phyloP scores from a whole-genome alignment of 2,329 filamentous ascomycete species.

The Didymella sp. region DNA sequence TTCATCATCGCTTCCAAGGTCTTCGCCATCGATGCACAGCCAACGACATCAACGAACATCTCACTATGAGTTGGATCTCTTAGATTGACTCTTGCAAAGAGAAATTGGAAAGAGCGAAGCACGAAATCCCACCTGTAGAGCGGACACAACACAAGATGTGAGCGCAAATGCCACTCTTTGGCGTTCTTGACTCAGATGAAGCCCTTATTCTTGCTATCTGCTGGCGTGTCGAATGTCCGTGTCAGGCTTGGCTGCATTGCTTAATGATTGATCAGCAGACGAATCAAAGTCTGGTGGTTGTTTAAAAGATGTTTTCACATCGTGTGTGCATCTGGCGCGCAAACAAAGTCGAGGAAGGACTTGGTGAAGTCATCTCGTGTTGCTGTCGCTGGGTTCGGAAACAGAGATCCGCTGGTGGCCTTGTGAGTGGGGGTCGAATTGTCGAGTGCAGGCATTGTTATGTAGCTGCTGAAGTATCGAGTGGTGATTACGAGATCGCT shows the following conservation, averaged over 20 bases:
- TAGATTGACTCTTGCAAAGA: neutral
- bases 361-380: neutral
- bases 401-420: neutral
- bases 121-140: neutral
- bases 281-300: neutral
- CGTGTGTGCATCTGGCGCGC: neutral
- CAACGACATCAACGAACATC: neutral
- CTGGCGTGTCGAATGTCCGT: neutral
- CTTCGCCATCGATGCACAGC: neutral
- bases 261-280: neutral
- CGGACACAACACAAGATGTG: neutral
- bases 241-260: neutral
- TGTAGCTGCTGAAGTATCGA: too few species aligned
- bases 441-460: neutral
- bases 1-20: neutral
- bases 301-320: neutral
- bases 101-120: neutral
- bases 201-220: neutral
- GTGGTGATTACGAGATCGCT: too few species aligned
- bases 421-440: neutral
- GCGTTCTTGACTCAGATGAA: neutral
- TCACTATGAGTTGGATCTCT: neutral
- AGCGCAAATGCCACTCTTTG: neutral
- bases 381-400: neutral
- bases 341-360: neutral